These are phyloP conservation scores for Abeoforma whisleri DNA, from an alignment of 78 protist species.

Conservation along the genomic window DNA sequence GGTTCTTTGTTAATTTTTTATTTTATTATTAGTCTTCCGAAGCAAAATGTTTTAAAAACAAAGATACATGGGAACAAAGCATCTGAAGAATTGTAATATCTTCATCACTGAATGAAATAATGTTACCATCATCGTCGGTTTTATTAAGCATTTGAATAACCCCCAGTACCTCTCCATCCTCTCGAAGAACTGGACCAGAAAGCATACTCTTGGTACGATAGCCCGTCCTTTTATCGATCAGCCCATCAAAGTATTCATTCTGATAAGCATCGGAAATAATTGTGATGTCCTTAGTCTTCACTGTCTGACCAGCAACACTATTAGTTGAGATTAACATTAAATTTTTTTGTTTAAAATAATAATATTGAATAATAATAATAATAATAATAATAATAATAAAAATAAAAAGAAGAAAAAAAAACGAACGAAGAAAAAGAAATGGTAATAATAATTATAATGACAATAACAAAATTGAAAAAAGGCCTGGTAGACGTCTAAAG, in stretches of 20 bases:
- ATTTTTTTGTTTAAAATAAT: no score
- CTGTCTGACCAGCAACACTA: conserved; percentile 27
- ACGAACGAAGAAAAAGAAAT: no score
- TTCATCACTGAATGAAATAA: background rate
- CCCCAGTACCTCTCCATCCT: conserved; percentile 24
- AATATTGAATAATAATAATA: no score
- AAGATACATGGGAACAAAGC: background rate
- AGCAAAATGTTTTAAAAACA: background rate
- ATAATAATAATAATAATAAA: no score
- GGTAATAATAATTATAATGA: no score
- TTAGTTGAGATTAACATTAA: background rate
- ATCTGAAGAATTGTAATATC: background rate
- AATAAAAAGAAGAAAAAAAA: no score
- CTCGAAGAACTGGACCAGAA: background rate
- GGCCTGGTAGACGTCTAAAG: no score
- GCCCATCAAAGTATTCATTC: background rate
- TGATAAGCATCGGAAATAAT: conserved; percentile 22
- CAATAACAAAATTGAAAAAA: no score
- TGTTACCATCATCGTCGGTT: background rate
- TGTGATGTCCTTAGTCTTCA: background rate
- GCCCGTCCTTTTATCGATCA: conserved; percentile 12
- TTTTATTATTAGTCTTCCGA: background rate
- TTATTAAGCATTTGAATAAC: conserved; percentile 23
- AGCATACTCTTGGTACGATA: conserved; percentile 17
- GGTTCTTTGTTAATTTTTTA: no score